Evolutionary conservation across 2,329 filamentous ascomycete genomes (phyloP).

Genomic region (Aspergillus brunneoviolaceus): DNA sequence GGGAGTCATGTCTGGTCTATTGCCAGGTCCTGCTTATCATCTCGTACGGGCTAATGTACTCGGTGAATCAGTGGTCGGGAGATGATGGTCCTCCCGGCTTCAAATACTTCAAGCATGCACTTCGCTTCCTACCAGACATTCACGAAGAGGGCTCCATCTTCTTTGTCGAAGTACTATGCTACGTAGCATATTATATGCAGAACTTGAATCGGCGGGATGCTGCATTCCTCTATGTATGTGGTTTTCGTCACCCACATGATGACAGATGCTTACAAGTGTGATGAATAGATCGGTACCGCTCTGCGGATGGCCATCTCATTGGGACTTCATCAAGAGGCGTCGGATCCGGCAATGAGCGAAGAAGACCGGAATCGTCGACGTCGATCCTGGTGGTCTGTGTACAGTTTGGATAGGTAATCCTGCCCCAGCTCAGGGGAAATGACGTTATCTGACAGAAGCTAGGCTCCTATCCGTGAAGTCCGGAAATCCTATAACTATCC

Average conservation of each 20-base stretch:
- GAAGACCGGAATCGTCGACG: constrained; percentile 51
- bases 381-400: constrained; percentile 58
- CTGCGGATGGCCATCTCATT: constrained; percentile 59
- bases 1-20: constrained; percentile 51
- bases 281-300: constrained; percentile 48
- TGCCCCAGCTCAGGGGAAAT: too few relatives aligned
- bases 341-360: constrained; percentile 40
- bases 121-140: constrained; percentile 55
- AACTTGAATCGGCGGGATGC: constrained; percentile 57
- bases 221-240: constrained; percentile 52
- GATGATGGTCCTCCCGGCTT: constrained; percentile 57
- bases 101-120: constrained; percentile 54
- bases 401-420: constrained; percentile 51
- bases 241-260: not conserved
- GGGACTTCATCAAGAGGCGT: constrained; percentile 56
- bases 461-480: constrained; percentile 55
- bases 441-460: not conserved
- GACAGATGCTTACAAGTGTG: not conserved
- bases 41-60: constrained; percentile 58
- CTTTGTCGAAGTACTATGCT: constrained; percentile 56
- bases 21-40: constrained; percentile 55
- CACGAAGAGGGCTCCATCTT: constrained; percentile 56
- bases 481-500: constrained; percentile 56
- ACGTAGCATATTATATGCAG: constrained; percentile 59
- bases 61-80: constrained; percentile 56